Conservation (phyloP, 1,139 yeast species). For the Citeromyces siamensis region DNA sequence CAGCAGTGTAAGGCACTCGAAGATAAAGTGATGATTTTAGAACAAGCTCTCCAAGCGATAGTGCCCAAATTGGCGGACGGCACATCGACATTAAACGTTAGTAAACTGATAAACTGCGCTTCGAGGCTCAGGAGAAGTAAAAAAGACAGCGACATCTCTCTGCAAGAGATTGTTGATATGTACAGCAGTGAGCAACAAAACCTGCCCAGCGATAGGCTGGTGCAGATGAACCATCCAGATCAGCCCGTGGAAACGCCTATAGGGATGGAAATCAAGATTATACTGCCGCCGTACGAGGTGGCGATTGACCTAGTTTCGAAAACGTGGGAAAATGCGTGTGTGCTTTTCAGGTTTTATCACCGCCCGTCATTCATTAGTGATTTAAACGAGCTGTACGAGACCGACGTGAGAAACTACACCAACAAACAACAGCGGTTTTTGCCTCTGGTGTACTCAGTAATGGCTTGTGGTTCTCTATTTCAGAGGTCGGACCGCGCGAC, state of each 20-base stretch:
- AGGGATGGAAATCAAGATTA: constrained; percentile 45
- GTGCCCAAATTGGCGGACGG: not conserved
- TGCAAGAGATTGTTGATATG: constrained; percentile 3
- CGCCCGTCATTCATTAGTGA: constrained; percentile 63
- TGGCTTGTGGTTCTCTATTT: constrained; percentile 69
- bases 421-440: constrained; percentile 65
- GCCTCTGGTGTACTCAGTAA: constrained; percentile 64
- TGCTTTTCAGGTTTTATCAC: constrained; percentile 73
- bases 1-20: constrained; percentile 2
- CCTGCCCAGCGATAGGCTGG: not conserved
- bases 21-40: constrained; percentile 1
- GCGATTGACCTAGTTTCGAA: constrained; percentile 62
- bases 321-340: constrained; percentile 83
- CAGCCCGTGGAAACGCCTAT: constrained; percentile 21
- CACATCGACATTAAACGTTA: constrained; percentile 1
- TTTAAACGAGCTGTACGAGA: constrained; percentile 43
- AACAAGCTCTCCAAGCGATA: constrained; percentile 1
- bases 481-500: constrained; percentile 28
- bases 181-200: not conserved
- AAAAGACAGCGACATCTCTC: constrained; percentile 4
- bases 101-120: not conserved
- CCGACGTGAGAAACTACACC: constrained; percentile 58
- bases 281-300: constrained; percentile 63
- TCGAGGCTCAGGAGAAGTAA: constrained; percentile 6
- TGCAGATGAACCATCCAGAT: constrained; percentile 3